Evolutionary conservation across 139 green algal genomes (phyloP).

Genomic region (Nannochloris sp.): DNA sequence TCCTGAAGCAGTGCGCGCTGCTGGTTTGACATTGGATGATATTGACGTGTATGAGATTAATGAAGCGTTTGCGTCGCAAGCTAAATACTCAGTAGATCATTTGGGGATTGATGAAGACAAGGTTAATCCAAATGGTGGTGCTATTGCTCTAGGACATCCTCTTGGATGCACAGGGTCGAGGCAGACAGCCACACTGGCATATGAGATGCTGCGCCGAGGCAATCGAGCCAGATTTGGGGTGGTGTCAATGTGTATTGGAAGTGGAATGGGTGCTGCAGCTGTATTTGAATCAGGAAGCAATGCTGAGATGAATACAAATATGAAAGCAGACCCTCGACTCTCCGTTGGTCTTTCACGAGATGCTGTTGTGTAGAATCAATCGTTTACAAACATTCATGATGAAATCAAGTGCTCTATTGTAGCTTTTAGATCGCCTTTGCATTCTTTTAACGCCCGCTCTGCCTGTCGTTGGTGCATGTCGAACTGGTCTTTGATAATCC

Average conservation of each 20-base stretch:
- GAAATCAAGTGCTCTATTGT: conserved; percentile 44
- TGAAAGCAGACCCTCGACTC: not conserved
- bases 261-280: conserved; percentile 84
- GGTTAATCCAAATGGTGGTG: conserved; percentile 96
- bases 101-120: conserved; percentile 77
- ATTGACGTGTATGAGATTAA: conserved; percentile 99
- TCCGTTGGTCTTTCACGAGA: conserved; percentile 1
- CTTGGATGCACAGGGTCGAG: conserved; percentile 72
- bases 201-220: conserved; percentile 87
- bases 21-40: conserved; percentile 77
- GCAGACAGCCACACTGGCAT: conserved; percentile 86
- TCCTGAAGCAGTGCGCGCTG: conserved; percentile 71
- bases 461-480: conserved; percentile 67
- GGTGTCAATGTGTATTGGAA: conserved; percentile 98
- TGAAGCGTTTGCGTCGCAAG: conserved; percentile 88
- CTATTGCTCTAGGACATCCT: conserved; percentile 94
- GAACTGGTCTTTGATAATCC: conserved; percentile 53
- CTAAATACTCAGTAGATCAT: conserved; percentile 60
- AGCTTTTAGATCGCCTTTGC: conserved; percentile 39
- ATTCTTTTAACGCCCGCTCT: conserved; percentile 55
- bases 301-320: conserved; percentile 3
- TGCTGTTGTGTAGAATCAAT: conserved; percentile 5
- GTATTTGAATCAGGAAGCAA: conserved; percentile 69
- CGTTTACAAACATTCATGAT: conserved; percentile 1
- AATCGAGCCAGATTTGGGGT: conserved; percentile 79